These are phyloP conservation scores for Peribolospora kevripleyi DNA, from an alignment of 768 basidiomycete genomes.

Conservation along the genomic window DNA sequence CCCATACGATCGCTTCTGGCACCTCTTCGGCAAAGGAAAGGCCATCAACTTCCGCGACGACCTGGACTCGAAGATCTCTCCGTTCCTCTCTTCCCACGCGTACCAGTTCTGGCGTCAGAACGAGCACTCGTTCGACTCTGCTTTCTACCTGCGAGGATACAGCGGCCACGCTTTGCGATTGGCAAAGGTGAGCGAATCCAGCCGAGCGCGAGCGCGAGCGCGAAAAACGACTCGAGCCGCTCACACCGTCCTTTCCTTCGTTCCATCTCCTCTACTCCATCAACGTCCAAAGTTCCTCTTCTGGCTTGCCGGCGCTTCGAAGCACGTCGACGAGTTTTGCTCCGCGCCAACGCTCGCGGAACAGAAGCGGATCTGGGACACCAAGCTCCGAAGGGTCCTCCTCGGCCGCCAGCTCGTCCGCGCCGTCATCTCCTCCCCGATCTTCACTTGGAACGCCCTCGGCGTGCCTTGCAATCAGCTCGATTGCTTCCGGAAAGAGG, in stretches of 20 bases:
- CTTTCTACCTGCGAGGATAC: conserved; percentile 47
- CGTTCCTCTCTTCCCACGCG: conserved; percentile 42
- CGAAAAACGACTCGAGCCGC: too few species aligned
- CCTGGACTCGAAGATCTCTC: conserved; percentile 37
- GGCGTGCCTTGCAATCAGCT: conserved; percentile 52
- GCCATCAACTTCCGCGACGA: conserved; percentile 36
- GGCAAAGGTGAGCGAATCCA: background rate
- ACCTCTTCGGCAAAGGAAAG: conserved; percentile 39
- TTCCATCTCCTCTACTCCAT: conserved; percentile 35
- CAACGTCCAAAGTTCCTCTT: conserved; percentile 29
- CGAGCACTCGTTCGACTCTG: conserved; percentile 24
- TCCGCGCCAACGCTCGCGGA: conserved; percentile 30
- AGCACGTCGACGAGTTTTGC: conserved; percentile 34
- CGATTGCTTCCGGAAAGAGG: conserved; percentile 29
- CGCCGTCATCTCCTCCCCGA: conserved; percentile 9
- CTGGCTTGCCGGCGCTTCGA: conserved; percentile 32
- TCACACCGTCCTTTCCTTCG: too few species aligned
- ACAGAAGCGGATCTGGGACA: conserved; percentile 39
- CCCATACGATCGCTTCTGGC: conserved; percentile 24
- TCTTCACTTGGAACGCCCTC: conserved; percentile 49
- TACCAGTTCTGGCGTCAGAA: conserved; percentile 58
- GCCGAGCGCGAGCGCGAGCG: background rate
- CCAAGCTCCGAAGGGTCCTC: conserved; percentile 36
- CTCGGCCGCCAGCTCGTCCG: conserved; percentile 22
- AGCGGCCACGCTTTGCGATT: conserved; percentile 19